Conservation (phyloP, 768 basidiomycete species). For the Flagelloscypha sp. region DNA sequence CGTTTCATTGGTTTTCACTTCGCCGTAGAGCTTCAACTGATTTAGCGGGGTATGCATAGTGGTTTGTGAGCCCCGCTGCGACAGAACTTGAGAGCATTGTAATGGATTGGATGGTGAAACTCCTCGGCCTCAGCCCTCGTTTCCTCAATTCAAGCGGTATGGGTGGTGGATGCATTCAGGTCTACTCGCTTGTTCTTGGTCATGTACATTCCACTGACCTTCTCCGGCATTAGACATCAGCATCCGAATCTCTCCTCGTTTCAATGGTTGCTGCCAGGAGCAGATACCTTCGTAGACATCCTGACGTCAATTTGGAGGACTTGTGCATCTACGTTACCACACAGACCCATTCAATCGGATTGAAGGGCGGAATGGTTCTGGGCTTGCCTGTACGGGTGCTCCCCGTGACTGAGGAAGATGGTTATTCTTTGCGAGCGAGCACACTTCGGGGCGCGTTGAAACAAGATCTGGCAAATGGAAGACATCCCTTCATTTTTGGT, state of each 20-base stretch:
- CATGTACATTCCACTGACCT: background rate
- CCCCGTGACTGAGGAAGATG: constrained; percentile 54
- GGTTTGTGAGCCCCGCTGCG: constrained; percentile 82
- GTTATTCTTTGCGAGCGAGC: constrained; percentile 60
- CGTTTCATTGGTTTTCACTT: constrained; percentile 15
- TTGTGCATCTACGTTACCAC: constrained; percentile 84
- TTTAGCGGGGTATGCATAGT: too few species aligned
- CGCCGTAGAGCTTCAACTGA: background rate
- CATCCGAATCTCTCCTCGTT: constrained; percentile 75
- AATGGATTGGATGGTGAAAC: constrained; percentile 85
- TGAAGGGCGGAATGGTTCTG: constrained; percentile 69
- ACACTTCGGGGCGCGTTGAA: constrained; percentile 51
- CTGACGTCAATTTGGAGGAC: constrained; percentile 40
- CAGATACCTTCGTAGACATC: constrained; percentile 40
- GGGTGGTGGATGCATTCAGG: constrained; percentile 84
- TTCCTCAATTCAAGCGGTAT: constrained; percentile 61
- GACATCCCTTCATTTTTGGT: constrained; percentile 80
- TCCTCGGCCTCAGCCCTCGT: constrained; percentile 60
- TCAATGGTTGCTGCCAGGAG: constrained; percentile 76
- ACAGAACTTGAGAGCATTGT: constrained; percentile 84
- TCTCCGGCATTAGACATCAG: constrained; percentile 52
- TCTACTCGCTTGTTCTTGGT: constrained; percentile 19
- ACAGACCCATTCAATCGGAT: constrained; percentile 81
- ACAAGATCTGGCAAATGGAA: constrained; percentile 51
- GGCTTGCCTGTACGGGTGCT: constrained; percentile 68